Conservation (phyloP, 495 filamentous ascomycete species). For the Cercophora samala region DNA sequence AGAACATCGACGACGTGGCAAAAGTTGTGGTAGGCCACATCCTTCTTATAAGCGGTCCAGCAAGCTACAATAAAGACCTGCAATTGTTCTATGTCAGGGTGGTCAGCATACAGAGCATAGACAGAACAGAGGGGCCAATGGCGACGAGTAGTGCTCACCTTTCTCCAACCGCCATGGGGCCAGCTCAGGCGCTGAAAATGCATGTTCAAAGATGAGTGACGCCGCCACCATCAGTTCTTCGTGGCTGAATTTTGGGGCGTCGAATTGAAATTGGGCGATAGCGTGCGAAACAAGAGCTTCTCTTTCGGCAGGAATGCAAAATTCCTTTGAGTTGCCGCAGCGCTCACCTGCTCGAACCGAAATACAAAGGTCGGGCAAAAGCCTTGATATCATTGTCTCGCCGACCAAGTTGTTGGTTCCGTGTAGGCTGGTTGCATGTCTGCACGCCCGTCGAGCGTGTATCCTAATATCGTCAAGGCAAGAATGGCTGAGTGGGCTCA, state of each 20-base stretch:
- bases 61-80: conserved; percentile 78
- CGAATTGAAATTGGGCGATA: conserved; percentile 82
- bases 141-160: conserved; percentile 48
- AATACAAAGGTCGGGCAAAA: conserved; percentile 90
- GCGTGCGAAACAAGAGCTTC: conserved; percentile 61
- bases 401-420: conserved; percentile 56
- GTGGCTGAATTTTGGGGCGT: conserved; percentile 81
- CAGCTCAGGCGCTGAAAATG: conserved; percentile 75
- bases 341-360: conserved; percentile 38
- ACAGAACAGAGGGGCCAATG: neutral
- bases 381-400: conserved; percentile 80
- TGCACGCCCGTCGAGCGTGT: conserved; percentile 77
- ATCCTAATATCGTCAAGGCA: neutral
- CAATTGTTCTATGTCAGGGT: conserved; percentile 53
- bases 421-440: conserved; percentile 37
- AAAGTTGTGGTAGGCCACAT: conserved; percentile 99
- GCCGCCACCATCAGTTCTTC: conserved; percentile 83
- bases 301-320: conserved; percentile 53
- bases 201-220: conserved; percentile 82
- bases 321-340: conserved; percentile 39
- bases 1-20: conserved; percentile 94
- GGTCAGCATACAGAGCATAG: conserved; percentile 30
- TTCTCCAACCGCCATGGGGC: conserved; percentile 72
- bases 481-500: neutral
- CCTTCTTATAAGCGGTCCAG: conserved; percentile 83